These are phyloP conservation scores for Fusarium piperis DNA, from an alignment of 2,329 filamentous ascomycete genomes.

Conservation along the genomic window DNA sequence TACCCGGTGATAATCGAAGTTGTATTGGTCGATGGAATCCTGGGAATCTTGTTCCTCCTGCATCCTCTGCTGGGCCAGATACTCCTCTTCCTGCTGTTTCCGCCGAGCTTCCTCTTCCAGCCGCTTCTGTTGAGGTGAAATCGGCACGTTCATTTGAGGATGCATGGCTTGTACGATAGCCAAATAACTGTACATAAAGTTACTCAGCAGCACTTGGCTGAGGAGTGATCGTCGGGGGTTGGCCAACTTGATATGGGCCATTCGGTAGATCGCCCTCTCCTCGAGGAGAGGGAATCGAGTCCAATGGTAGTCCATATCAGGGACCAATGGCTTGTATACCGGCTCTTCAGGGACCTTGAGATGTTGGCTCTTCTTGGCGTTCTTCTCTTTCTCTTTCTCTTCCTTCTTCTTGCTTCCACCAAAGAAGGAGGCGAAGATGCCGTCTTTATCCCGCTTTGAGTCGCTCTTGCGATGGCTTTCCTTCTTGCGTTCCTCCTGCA, in stretches of 20 bases:
- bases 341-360: constrained; percentile 84
- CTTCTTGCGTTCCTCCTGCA: constrained; percentile 86
- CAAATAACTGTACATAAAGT: constrained; percentile 99
- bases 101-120: constrained; percentile 65
- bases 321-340: constrained; percentile 74
- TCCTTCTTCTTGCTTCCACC: constrained; percentile 88
- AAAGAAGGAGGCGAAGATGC: constrained; percentile 94
- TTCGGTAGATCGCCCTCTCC: constrained; percentile 95
- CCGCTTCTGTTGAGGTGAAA: constrained; percentile 77
- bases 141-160: constrained; percentile 91
- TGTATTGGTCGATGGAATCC: constrained; percentile 61
- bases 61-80: constrained; percentile 58
- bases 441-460: constrained; percentile 90
- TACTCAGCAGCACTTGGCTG: constrained; percentile 95
- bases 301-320: constrained; percentile 96
- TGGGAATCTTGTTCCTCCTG: constrained; percentile 57
- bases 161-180: constrained; percentile 99
- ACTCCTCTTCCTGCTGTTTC: constrained; percentile 61
- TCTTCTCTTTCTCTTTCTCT: constrained; percentile 79
- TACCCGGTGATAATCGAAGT: constrained; percentile 64
- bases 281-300: constrained; percentile 94
- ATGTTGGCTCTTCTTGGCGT: constrained; percentile 77
- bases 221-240: constrained; percentile 92
- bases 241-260: constrained; percentile 99
- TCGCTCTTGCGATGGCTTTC: constrained; percentile 79